Evolutionary conservation across 192 early-diverging fungal genomes (phyloP).

Genomic region (Backusella tarrabulga): DNA sequence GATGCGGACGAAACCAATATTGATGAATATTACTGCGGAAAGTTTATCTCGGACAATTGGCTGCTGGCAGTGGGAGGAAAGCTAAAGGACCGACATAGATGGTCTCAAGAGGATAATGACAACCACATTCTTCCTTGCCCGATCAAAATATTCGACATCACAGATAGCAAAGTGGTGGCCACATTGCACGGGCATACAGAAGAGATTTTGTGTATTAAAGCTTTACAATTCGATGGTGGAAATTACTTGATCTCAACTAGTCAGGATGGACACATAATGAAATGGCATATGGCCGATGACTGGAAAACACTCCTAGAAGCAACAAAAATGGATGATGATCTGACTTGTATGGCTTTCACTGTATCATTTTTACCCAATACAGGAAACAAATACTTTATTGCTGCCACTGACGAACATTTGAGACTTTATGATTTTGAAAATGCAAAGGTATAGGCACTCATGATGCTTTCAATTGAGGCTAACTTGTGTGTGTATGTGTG

Average conservation of each 20-base stretch:
- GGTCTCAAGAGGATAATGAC: constrained; percentile 89
- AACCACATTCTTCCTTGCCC: constrained; percentile 94
- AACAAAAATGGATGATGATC: constrained; percentile 73
- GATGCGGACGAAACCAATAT: constrained; percentile 78
- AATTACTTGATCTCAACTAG: constrained; percentile 88
- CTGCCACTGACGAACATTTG: constrained; percentile 85
- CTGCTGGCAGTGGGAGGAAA: constrained; percentile 83
- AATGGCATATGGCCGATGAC: constrained; percentile 82
- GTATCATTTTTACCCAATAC: constrained; percentile 92
- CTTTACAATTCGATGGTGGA: constrained; percentile 71
- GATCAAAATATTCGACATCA: constrained; percentile 86
- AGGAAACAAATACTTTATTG: constrained; percentile 92
- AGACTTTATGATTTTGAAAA: constrained; percentile 90
- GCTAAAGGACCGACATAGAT: constrained; percentile 83
- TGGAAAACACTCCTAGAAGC: constrained; percentile 69
- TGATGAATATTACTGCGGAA: constrained; percentile 89
- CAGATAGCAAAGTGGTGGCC: constrained; percentile 78
- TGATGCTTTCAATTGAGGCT: not conserved
- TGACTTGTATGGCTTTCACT: constrained; percentile 96
- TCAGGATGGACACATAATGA: constrained; percentile 92
- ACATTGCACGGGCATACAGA: constrained; percentile 83
- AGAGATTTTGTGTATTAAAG: constrained; percentile 84
- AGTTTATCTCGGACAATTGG: constrained; percentile 50
- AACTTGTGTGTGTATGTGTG: not conserved
- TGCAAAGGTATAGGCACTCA: constrained; percentile 47